Conservation (phyloP, 2,329 filamentous ascomycete genomes). For the Dactylellina leptospora region DNA sequence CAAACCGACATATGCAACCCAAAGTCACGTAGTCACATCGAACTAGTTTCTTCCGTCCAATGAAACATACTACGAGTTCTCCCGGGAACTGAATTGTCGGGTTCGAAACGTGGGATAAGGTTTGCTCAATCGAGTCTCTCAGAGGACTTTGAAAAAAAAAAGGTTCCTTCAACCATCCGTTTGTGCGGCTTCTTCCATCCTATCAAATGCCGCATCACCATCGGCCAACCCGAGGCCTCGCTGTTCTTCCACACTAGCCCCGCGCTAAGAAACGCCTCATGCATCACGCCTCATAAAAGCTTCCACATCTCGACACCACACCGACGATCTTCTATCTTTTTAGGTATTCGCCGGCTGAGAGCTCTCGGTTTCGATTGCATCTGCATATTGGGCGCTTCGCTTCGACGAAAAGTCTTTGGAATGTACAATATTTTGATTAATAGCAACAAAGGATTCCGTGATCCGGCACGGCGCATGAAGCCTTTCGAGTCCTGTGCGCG, state of each 20-base stretch:
- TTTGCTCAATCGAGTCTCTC: background rate
- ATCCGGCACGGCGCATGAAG: background rate
- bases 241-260: background rate
- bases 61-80: background rate
- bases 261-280: conserved; percentile 33
- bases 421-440: background rate
- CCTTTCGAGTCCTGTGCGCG: background rate
- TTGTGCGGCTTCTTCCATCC: conserved; percentile 28
- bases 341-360: conserved; percentile 5
- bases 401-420: too few relatives aligned
- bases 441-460: background rate
- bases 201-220: conserved; percentile 32
- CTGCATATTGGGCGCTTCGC: too few relatives aligned
- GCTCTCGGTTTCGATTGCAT: conserved; percentile 20
- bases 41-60: background rate
- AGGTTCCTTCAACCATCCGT: background rate
- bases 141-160: too few relatives aligned
- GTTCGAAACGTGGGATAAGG: conserved; percentile 3
- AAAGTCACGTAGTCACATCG: background rate
- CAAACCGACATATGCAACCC: background rate
- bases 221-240: conserved; percentile 13
- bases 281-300: conserved; percentile 15
- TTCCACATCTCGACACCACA: background rate
- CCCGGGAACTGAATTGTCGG: conserved; percentile 8
- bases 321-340: conserved; percentile 39